These are phyloP conservation scores for Kodamaea fungicola DNA, from an alignment of 1,139 yeast species.

Conservation along the genomic window DNA sequence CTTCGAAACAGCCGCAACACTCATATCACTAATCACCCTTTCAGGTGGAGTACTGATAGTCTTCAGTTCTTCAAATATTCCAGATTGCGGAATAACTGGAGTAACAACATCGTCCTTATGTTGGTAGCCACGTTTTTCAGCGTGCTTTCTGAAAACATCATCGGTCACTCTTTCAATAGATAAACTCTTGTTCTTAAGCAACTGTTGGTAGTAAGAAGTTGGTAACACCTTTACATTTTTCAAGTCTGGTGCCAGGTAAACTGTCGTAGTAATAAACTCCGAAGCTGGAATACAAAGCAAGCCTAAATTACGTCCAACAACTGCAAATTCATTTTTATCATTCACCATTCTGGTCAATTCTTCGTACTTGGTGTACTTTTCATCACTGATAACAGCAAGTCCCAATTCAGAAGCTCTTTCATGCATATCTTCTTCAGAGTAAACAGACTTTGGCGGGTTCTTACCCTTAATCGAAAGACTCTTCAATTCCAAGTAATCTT, in stretches of 20 bases:
- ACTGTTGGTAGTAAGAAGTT: slow-evolving; percentile 56
- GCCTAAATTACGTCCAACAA: slow-evolving; percentile 42
- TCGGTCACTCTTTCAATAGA: slow-evolving; percentile 45
- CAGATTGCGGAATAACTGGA: slow-evolving; percentile 13
- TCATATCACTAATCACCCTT: slow-evolving; percentile 2
- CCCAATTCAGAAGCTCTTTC: slow-evolving; percentile 26
- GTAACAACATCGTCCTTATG: slow-evolving; percentile 22
- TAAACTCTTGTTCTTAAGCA: slow-evolving; percentile 42
- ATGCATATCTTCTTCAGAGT: slow-evolving; percentile 18
- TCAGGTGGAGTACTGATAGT: slow-evolving; percentile 7
- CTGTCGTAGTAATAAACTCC: slow-evolving; percentile 59
- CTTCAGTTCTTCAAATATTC: slow-evolving; percentile 8
- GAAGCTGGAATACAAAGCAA: slow-evolving; percentile 52
- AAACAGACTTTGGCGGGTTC: slow-evolving; percentile 11
- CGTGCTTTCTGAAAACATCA: slow-evolving; percentile 43
- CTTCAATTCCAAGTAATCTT: slow-evolving; percentile 30
- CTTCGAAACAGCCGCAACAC: slow-evolving; percentile 2
- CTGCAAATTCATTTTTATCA: slow-evolving; percentile 18
- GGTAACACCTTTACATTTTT: slow-evolving; percentile 62
- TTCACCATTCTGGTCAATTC: slow-evolving; percentile 14
- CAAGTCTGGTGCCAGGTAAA: slow-evolving; percentile 52
- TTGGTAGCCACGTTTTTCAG: slow-evolving; percentile 47
- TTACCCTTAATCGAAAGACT: slow-evolving; percentile 10
- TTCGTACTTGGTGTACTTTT: slow-evolving; percentile 26
- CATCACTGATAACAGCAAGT: slow-evolving; percentile 40